These are phyloP conservation scores for Phaeosphaeria sp. DNA, from an alignment of 2,329 filamentous ascomycete genomes.

Conservation along the genomic window DNA sequence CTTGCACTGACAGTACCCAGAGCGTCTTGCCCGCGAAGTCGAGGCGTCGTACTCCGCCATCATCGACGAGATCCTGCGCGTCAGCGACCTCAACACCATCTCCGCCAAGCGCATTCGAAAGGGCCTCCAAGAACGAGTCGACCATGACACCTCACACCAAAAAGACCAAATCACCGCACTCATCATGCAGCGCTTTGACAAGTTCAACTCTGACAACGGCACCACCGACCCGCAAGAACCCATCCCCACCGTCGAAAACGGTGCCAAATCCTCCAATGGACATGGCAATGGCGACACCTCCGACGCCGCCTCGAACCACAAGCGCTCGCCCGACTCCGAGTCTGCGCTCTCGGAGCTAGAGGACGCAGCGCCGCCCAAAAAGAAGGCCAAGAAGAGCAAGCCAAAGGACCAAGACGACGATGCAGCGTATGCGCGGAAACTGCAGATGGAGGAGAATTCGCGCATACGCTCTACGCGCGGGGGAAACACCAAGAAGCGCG, in stretches of 20 bases:
- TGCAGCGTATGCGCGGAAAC: constrained; percentile 81
- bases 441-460: constrained; percentile 92
- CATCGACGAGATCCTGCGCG: constrained; percentile 67
- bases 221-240: constrained; percentile 41
- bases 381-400: constrained; percentile 67
- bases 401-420: constrained; percentile 78
- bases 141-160: constrained; percentile 66
- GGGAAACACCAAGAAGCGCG: constrained; percentile 64
- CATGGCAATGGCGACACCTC: constrained; percentile 28
- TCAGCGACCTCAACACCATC: constrained; percentile 68
- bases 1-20: constrained; percentile 26
- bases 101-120: constrained; percentile 71
- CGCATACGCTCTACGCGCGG: constrained; percentile 76
- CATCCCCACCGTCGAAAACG: constrained; percentile 47
- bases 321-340: constrained; percentile 51
- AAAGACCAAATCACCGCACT: constrained; percentile 60
- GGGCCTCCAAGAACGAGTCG: constrained; percentile 65
- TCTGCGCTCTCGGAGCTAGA: constrained; percentile 52
- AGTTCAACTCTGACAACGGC: constrained; percentile 48
- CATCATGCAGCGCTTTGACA: constrained; percentile 59
- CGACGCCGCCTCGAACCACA: constrained; percentile 38
- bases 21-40: constrained; percentile 53
- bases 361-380: constrained; percentile 52
- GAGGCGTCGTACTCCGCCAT: constrained; percentile 61
- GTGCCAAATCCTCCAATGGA: constrained; percentile 24